These are phyloP conservation scores for Microbotryomycetes sp. DNA, from an alignment of 1,284 basidiomycete genomes.

Conservation along the genomic window DNA sequence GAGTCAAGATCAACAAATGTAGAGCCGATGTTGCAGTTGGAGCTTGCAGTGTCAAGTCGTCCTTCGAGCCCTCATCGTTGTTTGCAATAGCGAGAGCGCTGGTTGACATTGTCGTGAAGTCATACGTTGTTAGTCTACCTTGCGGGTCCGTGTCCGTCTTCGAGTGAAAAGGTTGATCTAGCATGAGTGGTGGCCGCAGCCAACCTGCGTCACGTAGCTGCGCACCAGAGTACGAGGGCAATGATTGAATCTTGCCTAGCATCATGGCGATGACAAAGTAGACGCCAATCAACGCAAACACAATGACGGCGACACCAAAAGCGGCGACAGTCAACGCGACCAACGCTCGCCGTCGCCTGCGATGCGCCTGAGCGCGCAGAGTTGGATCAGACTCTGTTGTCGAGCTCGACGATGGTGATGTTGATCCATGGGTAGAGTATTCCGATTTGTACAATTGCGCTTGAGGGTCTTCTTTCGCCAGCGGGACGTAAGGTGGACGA, in stretches of 20 bases:
- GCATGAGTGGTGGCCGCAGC: neutral
- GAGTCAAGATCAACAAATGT: conserved; percentile 28
- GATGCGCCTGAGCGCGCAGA: neutral
- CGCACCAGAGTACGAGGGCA: neutral
- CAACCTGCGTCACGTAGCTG: neutral
- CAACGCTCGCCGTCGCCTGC: neutral
- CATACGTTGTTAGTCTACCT: neutral
- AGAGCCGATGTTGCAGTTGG: neutral
- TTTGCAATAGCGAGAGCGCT: neutral
- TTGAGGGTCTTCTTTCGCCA: neutral
- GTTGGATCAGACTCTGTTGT: neutral
- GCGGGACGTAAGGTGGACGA: neutral
- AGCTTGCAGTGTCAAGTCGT: neutral
- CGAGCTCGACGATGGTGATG: neutral
- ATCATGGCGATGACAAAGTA: neutral
- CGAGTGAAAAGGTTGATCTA: neutral
- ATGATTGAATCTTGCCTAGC: neutral
- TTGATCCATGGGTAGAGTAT: no score
- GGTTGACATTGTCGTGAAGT: neutral
- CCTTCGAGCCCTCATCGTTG: neutral
- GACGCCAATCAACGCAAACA: neutral
- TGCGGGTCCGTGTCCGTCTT: neutral
- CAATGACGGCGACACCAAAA: neutral
- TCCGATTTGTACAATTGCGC: neutral
- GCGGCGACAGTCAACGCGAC: neutral